Percentiles rank a stretch among this genome's conserved stretches.
These are phyloP conservation scores for Eucalyptus polybractea DNA, from an alignment of 345 rosid species.

Conservation along the genomic window DNA sequence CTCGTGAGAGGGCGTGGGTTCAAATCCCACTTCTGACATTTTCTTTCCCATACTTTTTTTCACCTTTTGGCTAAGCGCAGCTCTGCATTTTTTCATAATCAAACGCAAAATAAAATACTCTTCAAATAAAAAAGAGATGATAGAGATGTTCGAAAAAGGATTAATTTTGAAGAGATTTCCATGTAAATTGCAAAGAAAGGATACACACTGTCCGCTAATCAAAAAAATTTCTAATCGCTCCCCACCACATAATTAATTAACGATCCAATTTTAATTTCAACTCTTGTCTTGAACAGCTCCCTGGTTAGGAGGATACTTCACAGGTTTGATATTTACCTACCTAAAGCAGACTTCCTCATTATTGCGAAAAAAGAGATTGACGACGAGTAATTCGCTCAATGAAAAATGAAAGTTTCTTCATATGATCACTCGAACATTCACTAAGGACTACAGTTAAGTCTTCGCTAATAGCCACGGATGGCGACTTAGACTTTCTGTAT, in stretches of 20 bases:
- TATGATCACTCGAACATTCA: not conserved
- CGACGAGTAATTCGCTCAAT: not conserved
- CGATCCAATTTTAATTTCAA: not conserved
- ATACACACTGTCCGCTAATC: no score
- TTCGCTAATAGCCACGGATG: not conserved
- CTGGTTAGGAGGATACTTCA: not conserved
- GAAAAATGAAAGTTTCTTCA: not conserved
- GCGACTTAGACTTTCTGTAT: not conserved
- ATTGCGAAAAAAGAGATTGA: not conserved
- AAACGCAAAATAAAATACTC: not conserved
- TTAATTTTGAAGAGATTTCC: not conserved
- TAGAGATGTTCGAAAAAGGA: not conserved
- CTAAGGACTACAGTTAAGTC: not conserved
- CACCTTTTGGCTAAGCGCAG: not conserved
- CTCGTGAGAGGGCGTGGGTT: constrained; percentile 42
- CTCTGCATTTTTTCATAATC: not conserved
- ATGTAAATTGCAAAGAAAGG: not conserved
- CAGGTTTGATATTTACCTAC: not conserved
- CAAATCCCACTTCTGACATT: constrained; percentile 47
- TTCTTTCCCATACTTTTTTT: not conserved
- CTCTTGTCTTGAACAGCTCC: not conserved
- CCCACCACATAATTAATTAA: not conserved
- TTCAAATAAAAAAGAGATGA: not conserved
- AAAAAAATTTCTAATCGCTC: not conserved
- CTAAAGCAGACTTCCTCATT: not conserved